Base-by-base conservation (phyloP, 768 basidiomycete genomes). In the Hemileccinum rubropunctum region DNA sequence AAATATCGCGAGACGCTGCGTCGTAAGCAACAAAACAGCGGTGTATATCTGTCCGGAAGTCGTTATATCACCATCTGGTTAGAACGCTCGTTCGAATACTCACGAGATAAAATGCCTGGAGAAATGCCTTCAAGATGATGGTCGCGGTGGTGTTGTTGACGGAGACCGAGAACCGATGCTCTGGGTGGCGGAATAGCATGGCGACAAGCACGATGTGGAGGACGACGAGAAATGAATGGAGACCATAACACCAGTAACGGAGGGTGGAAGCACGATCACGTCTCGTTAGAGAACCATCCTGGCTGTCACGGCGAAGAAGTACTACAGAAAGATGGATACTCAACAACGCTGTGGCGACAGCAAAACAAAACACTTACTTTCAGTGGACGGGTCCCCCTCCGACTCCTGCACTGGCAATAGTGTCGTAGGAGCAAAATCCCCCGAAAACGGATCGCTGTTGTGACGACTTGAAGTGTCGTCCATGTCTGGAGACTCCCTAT, bases 1-100 rank as follows among this genome's bases (percentile, higher is more conserved):
- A 6, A 52, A 48, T 30, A 60, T 17, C 20, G 50, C 48, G 7
- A 62, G 55, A 9, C 34, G 49, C 26, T 60, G 60, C 1, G 51
- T 58, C 2, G 47, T 14, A 14, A 54, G 17, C 1, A 64, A 57
- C 0, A 64, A 38, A 15, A 49, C 14, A 13, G 57, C 51, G 3
- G 53, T 49, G 46, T 61, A 64, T 14, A 55, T 2, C 63, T 63
- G 32, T 46, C 28, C 27, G 13, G 7, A 20, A 14, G 15, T 18
- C 6, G 9, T 41, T 13, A 40, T 1, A 9, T n/a, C 17, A 46
- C 8, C 7, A 20, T 14, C 2, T 12, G 6, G 2, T 20, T 8
- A 10, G n/a, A 14, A 14, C 14, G 27, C 10, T 1, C 4, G 27
- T 4, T n/a, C n/a, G 6, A 8, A 10, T 7, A 44, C 52, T 9